Evolutionary conservation across 2,329 filamentous ascomycete genomes (phyloP).

Genomic region (Cryphonectria naterciae): DNA sequence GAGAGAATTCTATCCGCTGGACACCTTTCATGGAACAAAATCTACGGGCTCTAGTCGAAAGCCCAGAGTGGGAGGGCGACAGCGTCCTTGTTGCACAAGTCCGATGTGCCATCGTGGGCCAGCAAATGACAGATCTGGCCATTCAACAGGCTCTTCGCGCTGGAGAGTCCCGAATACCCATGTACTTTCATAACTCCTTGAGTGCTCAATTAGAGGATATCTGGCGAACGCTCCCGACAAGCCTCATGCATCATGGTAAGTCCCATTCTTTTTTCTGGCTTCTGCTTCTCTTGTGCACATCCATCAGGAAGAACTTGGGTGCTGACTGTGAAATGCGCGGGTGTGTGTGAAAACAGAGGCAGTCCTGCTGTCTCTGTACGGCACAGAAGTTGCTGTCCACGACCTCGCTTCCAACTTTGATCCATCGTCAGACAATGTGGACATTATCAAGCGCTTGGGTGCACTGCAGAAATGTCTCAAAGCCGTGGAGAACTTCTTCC

Average conservation of each 20-base stretch:
- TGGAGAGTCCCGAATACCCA: slow-evolving; percentile 29
- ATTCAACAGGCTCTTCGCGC: slow-evolving; percentile 21
- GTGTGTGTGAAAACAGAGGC: slow-evolving; percentile 36
- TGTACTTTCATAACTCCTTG: slow-evolving; percentile 34
- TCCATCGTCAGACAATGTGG: slow-evolving; percentile 15
- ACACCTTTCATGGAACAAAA: slow-evolving; percentile 63
- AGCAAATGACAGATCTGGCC: slow-evolving; percentile 35
- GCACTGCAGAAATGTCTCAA: slow-evolving; percentile 38
- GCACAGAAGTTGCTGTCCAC: slow-evolving; percentile 43
- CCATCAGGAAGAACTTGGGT: neutral
- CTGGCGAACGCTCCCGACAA: slow-evolving; percentile 33
- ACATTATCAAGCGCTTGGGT: slow-evolving; percentile 29
- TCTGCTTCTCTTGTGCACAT: neutral
- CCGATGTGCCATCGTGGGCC: slow-evolving; percentile 46
- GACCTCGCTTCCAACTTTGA: slow-evolving; percentile 38
- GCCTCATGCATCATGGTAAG: slow-evolving; percentile 33
- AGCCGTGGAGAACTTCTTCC: slow-evolving; percentile 40
- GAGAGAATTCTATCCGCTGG: slow-evolving; percentile 59
- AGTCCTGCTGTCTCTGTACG: slow-evolving; percentile 41
- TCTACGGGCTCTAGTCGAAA: slow-evolving; percentile 49
- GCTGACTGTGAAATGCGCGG: neutral
- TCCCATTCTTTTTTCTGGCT: neutral
- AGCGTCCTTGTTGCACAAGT: slow-evolving; percentile 49
- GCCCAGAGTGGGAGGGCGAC: slow-evolving; percentile 54
- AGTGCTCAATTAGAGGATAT: slow-evolving; percentile 34